Base-by-base conservation (phyloP, 352 stramenopile species). In the Phytopythium oedochilum region DNA sequence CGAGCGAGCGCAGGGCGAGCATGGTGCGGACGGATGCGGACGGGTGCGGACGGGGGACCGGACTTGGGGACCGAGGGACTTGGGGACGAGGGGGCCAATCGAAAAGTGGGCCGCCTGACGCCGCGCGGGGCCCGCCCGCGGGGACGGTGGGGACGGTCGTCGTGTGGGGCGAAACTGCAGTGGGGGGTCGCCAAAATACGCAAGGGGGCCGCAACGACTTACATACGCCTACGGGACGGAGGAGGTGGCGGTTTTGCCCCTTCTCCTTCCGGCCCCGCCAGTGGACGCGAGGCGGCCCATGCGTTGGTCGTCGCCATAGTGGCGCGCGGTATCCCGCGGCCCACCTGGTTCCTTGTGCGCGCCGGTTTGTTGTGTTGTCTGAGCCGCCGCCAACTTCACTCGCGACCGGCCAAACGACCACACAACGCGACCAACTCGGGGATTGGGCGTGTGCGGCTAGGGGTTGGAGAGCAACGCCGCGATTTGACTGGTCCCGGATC, bases 221-320 rank as follows among this genome's bases (percentile, higher is more conserved):
- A n/a, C n/a, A n/a, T n/a, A n/a, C n/a, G n/a, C n/a, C n/a, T n/a
- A 15, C 20, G 22, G 9, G 22, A 47, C 22, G 46, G 28, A 53
- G 29, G 46, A 32, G 34, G 29, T 25, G 48, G 9, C 48, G 32
- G 48, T 54, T 50, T 50, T 25, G 17, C 44, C 5, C 5, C 5
- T n/a, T 23, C 28, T 25, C n/a, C n/a, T 4, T 12, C 26, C n/a
- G n/a, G n/a, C n/a, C n/a, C n/a, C n/a, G n/a, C n/a, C 48, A 54
- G 31, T 54, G 48, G 48, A 54, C 48, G 48, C 48, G 48, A 44
- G 34, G 48, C 32, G 20, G n/a, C 48, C 48, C 48, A 54, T 18
- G 48, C 48, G 20, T 43, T 54, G 48, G 48, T 54, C 48, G 48
- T 43, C 18, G 8, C 31, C 31, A 54, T 54, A 54, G 18, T 54